Evolutionary conservation across 805 yeast species (phyloP).

Genomic region (Metschnikowia dekortorum): DNA sequence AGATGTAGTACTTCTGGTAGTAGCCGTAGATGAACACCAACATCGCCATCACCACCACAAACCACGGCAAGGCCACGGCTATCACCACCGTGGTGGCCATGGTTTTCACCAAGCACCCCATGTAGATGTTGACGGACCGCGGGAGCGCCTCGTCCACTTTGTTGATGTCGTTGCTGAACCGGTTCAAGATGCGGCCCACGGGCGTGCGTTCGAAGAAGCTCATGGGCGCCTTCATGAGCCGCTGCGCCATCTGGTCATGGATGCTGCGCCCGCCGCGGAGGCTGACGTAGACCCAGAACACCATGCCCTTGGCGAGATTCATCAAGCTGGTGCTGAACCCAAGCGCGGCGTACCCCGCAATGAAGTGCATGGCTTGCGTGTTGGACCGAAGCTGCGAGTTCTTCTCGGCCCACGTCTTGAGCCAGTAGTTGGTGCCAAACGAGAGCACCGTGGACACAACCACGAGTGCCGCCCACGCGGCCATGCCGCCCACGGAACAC

Average conservation of each 20-base stretch:
- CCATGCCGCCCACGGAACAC: constrained; percentile 50
- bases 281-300: constrained; percentile 51
- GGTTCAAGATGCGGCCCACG: constrained; percentile 58
- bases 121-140: constrained; percentile 46
- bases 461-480: constrained; percentile 30
- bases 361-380: constrained; percentile 40
- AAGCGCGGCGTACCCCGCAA: constrained; percentile 50
- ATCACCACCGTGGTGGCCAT: constrained; percentile 49
- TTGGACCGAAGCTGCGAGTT: constrained; percentile 41
- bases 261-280: constrained; percentile 51
- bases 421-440: constrained; percentile 54
- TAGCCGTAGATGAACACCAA: constrained; percentile 58
- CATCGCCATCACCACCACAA: constrained; percentile 42
- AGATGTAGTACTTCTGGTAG: constrained; percentile 73
- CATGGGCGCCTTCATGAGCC: constrained; percentile 60
- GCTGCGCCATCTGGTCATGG: constrained; percentile 52
- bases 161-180: constrained; percentile 61
- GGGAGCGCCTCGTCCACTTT: constrained; percentile 56
- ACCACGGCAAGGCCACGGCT: constrained; percentile 51
- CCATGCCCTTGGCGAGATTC: constrained; percentile 41
- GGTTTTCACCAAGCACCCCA: constrained; percentile 42
- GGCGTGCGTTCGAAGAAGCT: constrained; percentile 68
- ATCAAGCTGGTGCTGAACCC: constrained; percentile 52
- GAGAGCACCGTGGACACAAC: constrained; percentile 28
- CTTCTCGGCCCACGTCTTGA: constrained; percentile 64